These are phyloP conservation scores for Talaromyces sp. DNA, from an alignment of 2,329 filamentous ascomycete genomes.

Conservation along the genomic window DNA sequence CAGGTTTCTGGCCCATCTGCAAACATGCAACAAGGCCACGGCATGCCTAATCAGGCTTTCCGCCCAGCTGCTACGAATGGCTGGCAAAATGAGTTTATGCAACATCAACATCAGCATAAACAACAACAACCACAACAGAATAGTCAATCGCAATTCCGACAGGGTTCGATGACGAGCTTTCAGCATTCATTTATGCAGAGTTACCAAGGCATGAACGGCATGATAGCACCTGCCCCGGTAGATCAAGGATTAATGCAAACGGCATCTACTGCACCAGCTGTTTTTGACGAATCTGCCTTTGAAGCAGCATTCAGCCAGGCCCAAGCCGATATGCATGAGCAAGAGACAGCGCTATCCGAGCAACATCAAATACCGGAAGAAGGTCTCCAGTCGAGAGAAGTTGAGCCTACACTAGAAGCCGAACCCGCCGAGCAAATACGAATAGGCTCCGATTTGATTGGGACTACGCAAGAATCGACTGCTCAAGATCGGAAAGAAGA, in stretches of 20 bases:
- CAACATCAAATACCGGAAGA: constrained; percentile 19
- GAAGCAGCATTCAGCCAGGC: constrained; percentile 47
- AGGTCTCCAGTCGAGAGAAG: constrained; percentile 12
- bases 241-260: constrained; percentile 30
- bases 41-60: constrained; percentile 40
- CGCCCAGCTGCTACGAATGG: constrained; percentile 34
- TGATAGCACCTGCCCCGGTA: constrained; percentile 27
- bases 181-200: constrained; percentile 32
- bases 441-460: constrained; percentile 47
- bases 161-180: constrained; percentile 27
- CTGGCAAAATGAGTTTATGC: constrained; percentile 64
- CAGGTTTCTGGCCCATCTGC: constrained; percentile 41
- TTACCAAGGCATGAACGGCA: constrained; percentile 27
- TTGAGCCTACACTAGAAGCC: constrained; percentile 16
- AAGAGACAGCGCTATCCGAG: constrained; percentile 24
- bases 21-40: constrained; percentile 51
- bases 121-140: constrained; percentile 27
- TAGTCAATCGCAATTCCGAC: constrained; percentile 27
- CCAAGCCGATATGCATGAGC: constrained; percentile 37
- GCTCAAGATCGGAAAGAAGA: constrained; percentile 43
- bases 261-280: constrained; percentile 24
- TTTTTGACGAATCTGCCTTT: constrained; percentile 48
- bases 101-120: constrained; percentile 41
- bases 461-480: constrained; percentile 35
- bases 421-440: constrained; percentile 30